Evolutionary conservation across 2,329 filamentous ascomycete species (phyloP), one percentile per base, ranked within the genome.

Genomic region (Trichoderma sp.): DNA sequence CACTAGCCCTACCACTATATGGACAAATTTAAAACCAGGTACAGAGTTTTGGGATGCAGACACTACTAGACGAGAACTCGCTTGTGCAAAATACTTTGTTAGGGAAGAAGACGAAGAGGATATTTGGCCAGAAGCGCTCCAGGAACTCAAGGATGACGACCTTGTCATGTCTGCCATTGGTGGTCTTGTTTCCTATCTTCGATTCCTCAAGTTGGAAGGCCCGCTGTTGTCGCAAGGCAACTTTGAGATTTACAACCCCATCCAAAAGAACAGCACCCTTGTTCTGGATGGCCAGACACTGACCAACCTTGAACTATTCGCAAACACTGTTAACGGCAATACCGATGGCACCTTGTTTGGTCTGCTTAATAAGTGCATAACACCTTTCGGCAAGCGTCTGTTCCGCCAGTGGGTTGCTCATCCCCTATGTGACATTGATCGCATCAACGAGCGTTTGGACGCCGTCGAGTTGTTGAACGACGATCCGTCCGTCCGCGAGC

Each of bases 401-500:
- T 94, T 99, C 80, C 92, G 95, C 69, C 94, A 97, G 80, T 99
- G 96, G 96, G 92, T 99, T 3, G 98, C 95, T 77, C 96, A 99
- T 80, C 96, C 96, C 3, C 85, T 99, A 15, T 94, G 94, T 79
- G 92, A 97, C 81, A 91, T 93, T 6, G 84, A 86, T 47, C 94
- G 92, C 78, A 98, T 99, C 84, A 97, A 98, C 77, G 94, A 97
- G 74, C 90, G 96, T 6, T 85, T 99, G 12, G 95, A 99, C 82
- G 96, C 96, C 6, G 94, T 99, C 5, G 96, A 98, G 77, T 91
- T 95, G 77, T 85, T 99, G 55, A 98, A 98, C 76, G 91, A 92
- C 1, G 94, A 98, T 78, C 87, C 88, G 1, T 90, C 87, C 28
- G 85, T 97, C 32, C 93, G 93, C 68, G 94, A 98, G 75, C 91